Evolutionary conservation across 2,329 filamentous ascomycete genomes (phyloP), one percentile per base, ranked within the genome.

Genomic region (Monilinia fructicola): DNA sequence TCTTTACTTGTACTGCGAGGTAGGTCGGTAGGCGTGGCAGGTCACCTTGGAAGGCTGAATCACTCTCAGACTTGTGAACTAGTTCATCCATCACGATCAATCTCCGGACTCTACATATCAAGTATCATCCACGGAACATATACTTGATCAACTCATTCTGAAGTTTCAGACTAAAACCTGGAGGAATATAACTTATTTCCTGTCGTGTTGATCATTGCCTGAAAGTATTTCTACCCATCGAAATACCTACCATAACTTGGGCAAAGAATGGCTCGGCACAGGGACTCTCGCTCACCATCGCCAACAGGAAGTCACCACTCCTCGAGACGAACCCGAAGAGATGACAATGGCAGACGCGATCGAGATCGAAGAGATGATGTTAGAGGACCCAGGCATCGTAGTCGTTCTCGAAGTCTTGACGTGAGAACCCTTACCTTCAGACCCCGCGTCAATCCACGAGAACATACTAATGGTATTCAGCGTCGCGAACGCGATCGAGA

Each of bases 221-320:
- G 72, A 73, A 78, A 77, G 78, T 83, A 82, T 79, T 81, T 82
- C 78, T 81, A 71, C 73, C 67, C 67, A 60, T 63, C 54, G 67
- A 68, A 67, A 68, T 67, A 67, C 60, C 74, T 70, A 67, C 60
- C 74, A 70, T 72, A 66, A 72, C 64, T 73, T 70, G 72, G 73
- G 78, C 79, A 72, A 81, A 81, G 75, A 78, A 85, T 85, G 84
- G 83, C 82, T 82, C 83, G 83, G 79, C 82, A 83, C 79, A 84
- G 83, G 82, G 83, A 85, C 79, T 82, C 82, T 82, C 84, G 91
- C 90, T 94, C 91, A 93, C 91, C 91, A 91, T 92, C 90, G 88
- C 90, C 90, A 89, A 88, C 89, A 93, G 90, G 90, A 87, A 92
- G 90, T 84, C 88, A 90, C 78, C 84, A 86, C 79, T 88, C 87